Evolutionary conservation across 1,139 yeast species (phyloP).

Genomic region (Suhomyces atakaporum): DNA sequence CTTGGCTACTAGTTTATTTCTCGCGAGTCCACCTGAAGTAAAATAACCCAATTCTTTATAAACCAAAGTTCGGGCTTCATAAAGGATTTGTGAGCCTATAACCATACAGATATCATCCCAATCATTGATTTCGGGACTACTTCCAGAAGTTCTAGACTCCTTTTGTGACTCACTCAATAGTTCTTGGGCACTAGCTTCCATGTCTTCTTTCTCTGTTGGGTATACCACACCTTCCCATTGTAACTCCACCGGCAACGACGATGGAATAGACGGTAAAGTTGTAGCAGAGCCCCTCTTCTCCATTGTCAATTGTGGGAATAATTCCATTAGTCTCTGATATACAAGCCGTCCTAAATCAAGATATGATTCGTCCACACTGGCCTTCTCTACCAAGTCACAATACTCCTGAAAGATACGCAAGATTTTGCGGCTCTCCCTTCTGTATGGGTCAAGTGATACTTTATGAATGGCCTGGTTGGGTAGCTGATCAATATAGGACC

Average conservation of each 20-base stretch:
- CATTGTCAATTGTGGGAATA: conserved; percentile 30
- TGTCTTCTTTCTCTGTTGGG: conserved; percentile 12
- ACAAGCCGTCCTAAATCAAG: conserved; percentile 68
- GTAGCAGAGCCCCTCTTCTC: conserved; percentile 9
- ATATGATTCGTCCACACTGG: conserved; percentile 93
- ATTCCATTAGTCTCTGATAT: conserved; percentile 22
- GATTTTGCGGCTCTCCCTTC: conserved; percentile 83
- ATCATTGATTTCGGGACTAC: conserved; percentile 45
- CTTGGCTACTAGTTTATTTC: conserved; percentile 78
- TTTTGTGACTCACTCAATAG: conserved; percentile 11
- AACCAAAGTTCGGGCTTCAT: conserved; percentile 55
- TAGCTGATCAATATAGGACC: conserved; percentile 60
- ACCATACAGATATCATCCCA: conserved; percentile 84
- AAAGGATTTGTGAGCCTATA: conserved; percentile 63
- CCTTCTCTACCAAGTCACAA: conserved; percentile 81
- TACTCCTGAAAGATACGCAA: conserved; percentile 55
- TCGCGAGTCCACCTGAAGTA: conserved; percentile 85
- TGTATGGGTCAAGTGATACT: conserved; percentile 87
- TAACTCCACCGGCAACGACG: conserved; percentile 32
- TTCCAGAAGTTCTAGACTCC: too few species aligned
- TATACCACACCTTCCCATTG: conserved; percentile 34
- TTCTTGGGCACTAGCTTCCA: conserved; percentile 21
- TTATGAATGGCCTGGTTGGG: conserved; percentile 61
- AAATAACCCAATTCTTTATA: conserved; percentile 67
- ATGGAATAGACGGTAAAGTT: conserved; percentile 56